Conservation (phyloP, 805 yeast genomes). For the Zygotorulaspora danielsina region DNA sequence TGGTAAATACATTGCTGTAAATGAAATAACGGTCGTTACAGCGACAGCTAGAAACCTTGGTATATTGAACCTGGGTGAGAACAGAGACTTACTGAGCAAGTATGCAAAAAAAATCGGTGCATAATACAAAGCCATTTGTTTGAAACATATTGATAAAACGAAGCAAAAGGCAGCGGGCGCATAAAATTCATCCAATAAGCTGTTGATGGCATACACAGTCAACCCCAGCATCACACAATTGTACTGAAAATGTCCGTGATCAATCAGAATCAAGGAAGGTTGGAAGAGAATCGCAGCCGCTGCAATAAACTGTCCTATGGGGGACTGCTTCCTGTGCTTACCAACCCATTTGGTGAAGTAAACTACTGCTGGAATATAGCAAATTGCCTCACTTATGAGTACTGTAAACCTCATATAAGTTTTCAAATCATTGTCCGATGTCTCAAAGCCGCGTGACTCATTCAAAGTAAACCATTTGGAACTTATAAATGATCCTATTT, state of each 20-base stretch:
- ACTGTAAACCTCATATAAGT: constrained; percentile 83
- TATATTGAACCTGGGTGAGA: constrained; percentile 44
- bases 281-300: constrained; percentile 78
- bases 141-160: constrained; percentile 73
- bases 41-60: constrained; percentile 59
- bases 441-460: constrained; percentile 71
- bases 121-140: constrained; percentile 94
- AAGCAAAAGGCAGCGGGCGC: constrained; percentile 72
- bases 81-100: constrained; percentile 52
- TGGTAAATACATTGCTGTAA: constrained; percentile 54
- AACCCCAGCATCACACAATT: constrained; percentile 93
- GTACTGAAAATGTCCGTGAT: constrained; percentile 97
- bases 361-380: constrained; percentile 78
- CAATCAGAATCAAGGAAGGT: constrained; percentile 78
- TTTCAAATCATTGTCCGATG: constrained; percentile 49
- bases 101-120: constrained; percentile 84
- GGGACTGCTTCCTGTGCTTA: constrained; percentile 48
- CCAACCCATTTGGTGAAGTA: constrained; percentile 70
- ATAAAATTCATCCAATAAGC: constrained; percentile 58
- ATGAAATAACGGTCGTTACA: constrained; percentile 54
- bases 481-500: constrained; percentile 60
- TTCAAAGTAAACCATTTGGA: constrained; percentile 73
- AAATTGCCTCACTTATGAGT: constrained; percentile 63
- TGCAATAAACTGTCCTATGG: constrained; percentile 72
- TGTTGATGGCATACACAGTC: constrained; percentile 61